These are phyloP conservation scores for Botrytis cinerea DNA, from an alignment of 2,329 filamentous ascomycete species.

Conservation along the genomic window DNA sequence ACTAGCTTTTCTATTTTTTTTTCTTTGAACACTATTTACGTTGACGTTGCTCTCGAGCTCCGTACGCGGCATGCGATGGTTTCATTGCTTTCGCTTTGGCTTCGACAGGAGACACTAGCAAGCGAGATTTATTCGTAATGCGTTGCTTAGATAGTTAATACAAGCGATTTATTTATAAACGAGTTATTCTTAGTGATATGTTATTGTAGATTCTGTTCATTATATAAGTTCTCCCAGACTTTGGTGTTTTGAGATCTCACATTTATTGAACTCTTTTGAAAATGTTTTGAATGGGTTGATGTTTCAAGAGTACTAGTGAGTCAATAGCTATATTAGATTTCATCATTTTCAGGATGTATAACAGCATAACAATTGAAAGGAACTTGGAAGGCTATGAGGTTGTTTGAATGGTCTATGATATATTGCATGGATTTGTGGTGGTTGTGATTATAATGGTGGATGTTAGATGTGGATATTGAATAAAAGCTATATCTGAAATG, in stretches of 20 bases:
- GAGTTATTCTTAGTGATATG: neutral
- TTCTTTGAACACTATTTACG: neutral
- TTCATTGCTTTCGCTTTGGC: neutral
- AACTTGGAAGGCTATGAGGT: too few relatives aligned
- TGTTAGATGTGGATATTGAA: too few relatives aligned
- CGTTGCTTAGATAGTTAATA: neutral
- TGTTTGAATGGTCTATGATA: too few relatives aligned
- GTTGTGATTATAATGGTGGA: too few relatives aligned
- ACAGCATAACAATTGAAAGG: too few relatives aligned
- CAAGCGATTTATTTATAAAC: neutral
- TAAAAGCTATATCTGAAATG: too few relatives aligned
- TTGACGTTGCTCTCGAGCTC: neutral
- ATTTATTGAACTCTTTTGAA: neutral
- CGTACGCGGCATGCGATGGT: neutral
- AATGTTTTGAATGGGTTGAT: neutral
- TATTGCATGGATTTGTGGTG: too few relatives aligned
- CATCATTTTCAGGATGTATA: neutral
- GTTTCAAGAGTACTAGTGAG: neutral
- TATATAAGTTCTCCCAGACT: too few relatives aligned
- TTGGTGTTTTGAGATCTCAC: too few relatives aligned
- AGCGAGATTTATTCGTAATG: neutral
- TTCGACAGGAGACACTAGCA: neutral
- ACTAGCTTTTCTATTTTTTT: neutral
- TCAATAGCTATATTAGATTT: neutral
- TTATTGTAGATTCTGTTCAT: neutral